Conservation (phyloP, 345 rosid species). For the Eucalyptus curtisii region DNA sequence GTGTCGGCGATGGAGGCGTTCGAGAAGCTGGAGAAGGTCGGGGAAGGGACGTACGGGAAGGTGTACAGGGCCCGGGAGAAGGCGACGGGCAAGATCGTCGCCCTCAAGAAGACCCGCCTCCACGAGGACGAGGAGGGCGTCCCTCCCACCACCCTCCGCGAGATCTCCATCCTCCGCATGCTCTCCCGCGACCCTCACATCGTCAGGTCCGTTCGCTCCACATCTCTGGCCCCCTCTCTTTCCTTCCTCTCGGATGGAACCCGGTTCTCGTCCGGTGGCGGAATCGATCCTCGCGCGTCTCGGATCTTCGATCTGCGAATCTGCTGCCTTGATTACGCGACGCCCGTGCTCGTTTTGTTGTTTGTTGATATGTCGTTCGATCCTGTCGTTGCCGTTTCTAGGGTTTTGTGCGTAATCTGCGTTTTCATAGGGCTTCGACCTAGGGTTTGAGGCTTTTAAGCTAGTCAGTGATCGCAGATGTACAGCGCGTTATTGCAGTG, state of each 20-base stretch:
- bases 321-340: background rate
- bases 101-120: constrained; percentile 97
- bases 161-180: constrained; percentile 95
- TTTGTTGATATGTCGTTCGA: background rate
- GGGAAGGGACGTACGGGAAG: constrained; percentile 97
- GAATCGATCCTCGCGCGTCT: background rate
- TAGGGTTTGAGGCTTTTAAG: background rate
- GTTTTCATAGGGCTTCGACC: background rate
- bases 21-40: constrained; percentile 97
- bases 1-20: constrained; percentile 81
- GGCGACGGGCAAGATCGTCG: constrained; percentile 86
- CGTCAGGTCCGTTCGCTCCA: constrained; percentile 30
- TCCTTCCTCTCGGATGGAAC: background rate
- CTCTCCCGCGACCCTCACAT: constrained; percentile 93
- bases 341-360: background rate
- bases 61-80: constrained; percentile 94
- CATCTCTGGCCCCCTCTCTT: background rate
- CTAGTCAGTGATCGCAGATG: background rate
- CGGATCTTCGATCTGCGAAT: background rate
- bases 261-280: background rate
- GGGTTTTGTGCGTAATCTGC: background rate
- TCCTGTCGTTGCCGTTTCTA: background rate
- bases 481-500: background rate
- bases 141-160: constrained; percentile 97
- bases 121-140: constrained; percentile 98